phyloP scores from a whole-genome alignment of 75 land plant species.

The Picea glauca region DNA sequence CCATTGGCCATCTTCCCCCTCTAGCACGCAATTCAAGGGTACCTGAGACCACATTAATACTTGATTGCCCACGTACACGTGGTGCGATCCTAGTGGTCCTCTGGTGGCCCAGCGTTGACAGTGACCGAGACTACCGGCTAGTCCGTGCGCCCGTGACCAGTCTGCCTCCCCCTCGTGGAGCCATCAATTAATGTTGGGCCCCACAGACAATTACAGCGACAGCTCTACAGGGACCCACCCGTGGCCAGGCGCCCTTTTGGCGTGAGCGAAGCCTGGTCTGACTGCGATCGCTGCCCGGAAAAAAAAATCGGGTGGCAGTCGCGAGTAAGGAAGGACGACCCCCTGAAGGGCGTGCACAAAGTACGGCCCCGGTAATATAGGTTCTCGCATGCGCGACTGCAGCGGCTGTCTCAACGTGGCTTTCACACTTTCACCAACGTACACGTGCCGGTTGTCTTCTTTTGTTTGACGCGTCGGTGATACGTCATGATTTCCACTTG shows the following conservation, averaged over 20 bases:
- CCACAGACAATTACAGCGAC: conserved; percentile 2
- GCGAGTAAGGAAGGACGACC: neutral
- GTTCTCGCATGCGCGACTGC: conserved; percentile 12
- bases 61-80: conserved; percentile 6
- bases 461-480: neutral
- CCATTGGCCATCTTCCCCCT: neutral
- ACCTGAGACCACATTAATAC: conserved; percentile 9
- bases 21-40: conserved; percentile 8
- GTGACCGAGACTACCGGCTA: conserved; percentile 7
- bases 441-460: neutral
- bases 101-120: conserved; percentile 10
- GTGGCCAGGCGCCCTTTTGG: neutral
- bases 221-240: neutral
- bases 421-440: neutral
- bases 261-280: conserved; percentile 1
- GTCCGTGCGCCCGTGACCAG: conserved; percentile 9
- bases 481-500: neutral
- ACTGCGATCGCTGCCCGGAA: neutral
- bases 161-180: conserved; percentile 15
- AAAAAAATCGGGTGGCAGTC: neutral
- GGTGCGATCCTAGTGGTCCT: neutral
- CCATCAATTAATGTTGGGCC: neutral
- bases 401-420: conserved; percentile 5
- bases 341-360: conserved; percentile 7
- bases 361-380: conserved; percentile 13